Percentiles rank a stretch among this genome's conserved stretches.
Evolutionary conservation across 106 monocot genomes (phyloP).

Genomic region (Dioscorea zingiberensis): DNA sequence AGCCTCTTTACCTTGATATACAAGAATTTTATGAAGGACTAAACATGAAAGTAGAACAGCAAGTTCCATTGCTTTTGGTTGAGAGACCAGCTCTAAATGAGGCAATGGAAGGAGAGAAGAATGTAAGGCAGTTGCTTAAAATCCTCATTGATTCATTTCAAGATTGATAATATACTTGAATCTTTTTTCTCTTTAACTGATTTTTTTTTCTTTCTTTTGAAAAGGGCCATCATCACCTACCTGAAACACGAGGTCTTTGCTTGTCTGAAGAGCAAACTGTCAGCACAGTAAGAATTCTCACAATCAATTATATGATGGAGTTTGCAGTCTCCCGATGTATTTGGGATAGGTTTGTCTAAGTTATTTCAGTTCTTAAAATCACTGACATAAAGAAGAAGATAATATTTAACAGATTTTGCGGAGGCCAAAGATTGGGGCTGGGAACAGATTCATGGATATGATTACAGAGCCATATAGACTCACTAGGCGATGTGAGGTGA

Average conservation of each 20-base stretch:
- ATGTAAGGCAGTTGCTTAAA: conserved; percentile 29
- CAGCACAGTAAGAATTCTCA: conserved; percentile 55
- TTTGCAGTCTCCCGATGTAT: no score
- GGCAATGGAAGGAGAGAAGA: conserved; percentile 92
- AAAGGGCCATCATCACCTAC: conserved; percentile 79
- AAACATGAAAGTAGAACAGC: conserved; percentile 89
- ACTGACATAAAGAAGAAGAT: no score
- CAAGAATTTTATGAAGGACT: conserved; percentile 88
- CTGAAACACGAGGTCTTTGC: conserved; percentile 96
- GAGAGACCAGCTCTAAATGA: conserved; percentile 87
- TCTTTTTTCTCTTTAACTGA: not conserved
- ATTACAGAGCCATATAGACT: conserved; percentile 57
- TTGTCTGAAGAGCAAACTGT: conserved; percentile 90
- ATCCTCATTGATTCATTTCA: not conserved
- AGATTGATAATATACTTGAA: not conserved
- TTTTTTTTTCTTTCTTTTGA: not conserved
- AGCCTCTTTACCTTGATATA: conserved; percentile 85
- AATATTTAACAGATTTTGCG: conserved; percentile 40
- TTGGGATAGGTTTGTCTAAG: no score
- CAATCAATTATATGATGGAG: not conserved
- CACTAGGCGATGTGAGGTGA: conserved; percentile 64
- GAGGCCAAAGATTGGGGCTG: conserved; percentile 60
- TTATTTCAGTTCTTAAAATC: no score
- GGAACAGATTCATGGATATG: conserved; percentile 56
- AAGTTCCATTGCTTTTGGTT: conserved; percentile 80